phyloP scores from a whole-genome alignment of 768 basidiomycete species.

The Brasilioporus rufonigricans region DNA sequence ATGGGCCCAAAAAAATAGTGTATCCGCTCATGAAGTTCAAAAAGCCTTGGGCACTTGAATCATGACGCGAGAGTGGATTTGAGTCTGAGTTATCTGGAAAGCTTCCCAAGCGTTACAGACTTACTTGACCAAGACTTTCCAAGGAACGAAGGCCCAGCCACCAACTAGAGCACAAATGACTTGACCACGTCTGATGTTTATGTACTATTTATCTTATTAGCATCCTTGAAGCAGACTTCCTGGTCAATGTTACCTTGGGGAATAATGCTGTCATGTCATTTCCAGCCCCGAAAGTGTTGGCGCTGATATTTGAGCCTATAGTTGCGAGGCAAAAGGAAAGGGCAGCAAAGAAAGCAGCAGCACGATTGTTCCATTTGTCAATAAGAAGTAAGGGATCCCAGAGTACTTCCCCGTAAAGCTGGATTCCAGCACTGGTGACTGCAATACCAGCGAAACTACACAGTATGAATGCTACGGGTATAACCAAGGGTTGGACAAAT shows the following conservation, averaged over 20 bases:
- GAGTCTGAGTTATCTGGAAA: background rate
- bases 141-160: conserved; percentile 81
- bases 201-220: conserved; percentile 22
- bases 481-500: conserved; percentile 71
- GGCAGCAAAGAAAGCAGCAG: conserved; percentile 80
- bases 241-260: conserved; percentile 39
- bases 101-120: background rate
- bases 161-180: conserved; percentile 36
- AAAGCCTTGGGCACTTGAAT: conserved; percentile 57
- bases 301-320: conserved; percentile 72
- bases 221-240: background rate
- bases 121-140: conserved; percentile 68
- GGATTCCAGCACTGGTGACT: conserved; percentile 72
- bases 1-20: conserved; percentile 82
- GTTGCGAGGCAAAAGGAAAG: conserved; percentile 72
- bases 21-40: conserved; percentile 81
- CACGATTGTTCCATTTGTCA: conserved; percentile 80
- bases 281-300: conserved; percentile 72
- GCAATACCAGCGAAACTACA: conserved; percentile 78
- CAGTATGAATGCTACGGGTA: conserved; percentile 77
- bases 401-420: conserved; percentile 62
- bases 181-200: conserved; percentile 30
- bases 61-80: background rate
- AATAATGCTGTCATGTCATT: conserved; percentile 82
- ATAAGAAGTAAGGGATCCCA: conserved; percentile 82